Conservation (phyloP, 202 grass and related monocot genomes). For the Panicum hallii region DNA sequence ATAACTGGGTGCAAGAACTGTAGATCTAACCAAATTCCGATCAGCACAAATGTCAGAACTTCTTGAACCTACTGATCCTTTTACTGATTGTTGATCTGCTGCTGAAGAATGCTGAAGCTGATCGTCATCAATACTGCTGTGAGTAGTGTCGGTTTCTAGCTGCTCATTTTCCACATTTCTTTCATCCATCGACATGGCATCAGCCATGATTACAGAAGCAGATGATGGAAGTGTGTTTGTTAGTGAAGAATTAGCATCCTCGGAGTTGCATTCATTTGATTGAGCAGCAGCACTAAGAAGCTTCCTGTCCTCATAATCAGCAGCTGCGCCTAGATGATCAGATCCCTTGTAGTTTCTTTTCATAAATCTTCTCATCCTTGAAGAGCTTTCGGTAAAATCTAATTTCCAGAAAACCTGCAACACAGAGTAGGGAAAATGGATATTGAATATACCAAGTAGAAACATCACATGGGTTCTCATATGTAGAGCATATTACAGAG, state of each 20-base stretch:
- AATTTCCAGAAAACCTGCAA: constrained; percentile 95
- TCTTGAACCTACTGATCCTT: constrained; percentile 69
- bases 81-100: constrained; percentile 58
- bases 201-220: constrained; percentile 80
- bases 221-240: constrained; percentile 66
- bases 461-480: constrained; percentile 22
- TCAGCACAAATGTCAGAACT: constrained; percentile 65
- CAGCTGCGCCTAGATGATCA: constrained; percentile 95
- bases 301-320: constrained; percentile 80
- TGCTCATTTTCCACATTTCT: constrained; percentile 84
- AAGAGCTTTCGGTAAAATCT: constrained; percentile 95
- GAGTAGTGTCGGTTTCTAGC: constrained; percentile 64
- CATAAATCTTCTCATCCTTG: constrained; percentile 98
- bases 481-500: constrained; percentile 25
- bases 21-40: constrained; percentile 78
- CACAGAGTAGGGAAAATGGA: constrained; percentile 38
- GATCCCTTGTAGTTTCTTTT: constrained; percentile 95
- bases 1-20: constrained; percentile 79
- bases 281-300: constrained; percentile 60
- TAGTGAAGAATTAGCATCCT: constrained; percentile 60
- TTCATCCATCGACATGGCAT: constrained; percentile 86
- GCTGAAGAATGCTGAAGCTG: constrained; percentile 56
- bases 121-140: constrained; percentile 54
- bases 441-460: constrained; percentile 37
- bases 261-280: constrained; percentile 48